These are phyloP conservation scores for Rhodamnia rubescens DNA, from an alignment of 345 rosid species.

Conservation along the genomic window DNA sequence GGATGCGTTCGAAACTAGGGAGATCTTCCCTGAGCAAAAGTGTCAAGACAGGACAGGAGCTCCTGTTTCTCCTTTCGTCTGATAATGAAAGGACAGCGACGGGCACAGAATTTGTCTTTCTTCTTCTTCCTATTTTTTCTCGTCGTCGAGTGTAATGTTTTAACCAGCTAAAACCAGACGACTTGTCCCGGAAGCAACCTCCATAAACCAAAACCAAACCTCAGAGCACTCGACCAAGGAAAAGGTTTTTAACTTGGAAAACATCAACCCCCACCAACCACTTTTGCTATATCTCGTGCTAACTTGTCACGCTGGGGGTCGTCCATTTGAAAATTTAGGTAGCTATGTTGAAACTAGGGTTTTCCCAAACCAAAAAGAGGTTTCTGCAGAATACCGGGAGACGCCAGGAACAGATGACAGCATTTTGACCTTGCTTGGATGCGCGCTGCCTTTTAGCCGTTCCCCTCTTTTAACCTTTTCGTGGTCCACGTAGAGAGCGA, in stretches of 20 bases:
- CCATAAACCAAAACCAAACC: not conserved
- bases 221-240: not conserved
- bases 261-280: not conserved
- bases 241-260: not conserved
- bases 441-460: not conserved
- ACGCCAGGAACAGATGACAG: not conserved
- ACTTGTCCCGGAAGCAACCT: not conserved
- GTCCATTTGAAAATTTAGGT: not conserved
- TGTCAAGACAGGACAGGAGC: not conserved
- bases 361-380: not conserved
- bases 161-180: not conserved
- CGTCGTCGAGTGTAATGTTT: not conserved
- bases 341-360: not conserved
- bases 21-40: not conserved
- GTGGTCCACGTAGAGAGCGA: not conserved
- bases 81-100: not conserved
- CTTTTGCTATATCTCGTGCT: not conserved
- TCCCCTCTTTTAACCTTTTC: not conserved
- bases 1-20: not conserved
- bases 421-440: not conserved
- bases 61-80: not conserved
- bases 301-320: not conserved
- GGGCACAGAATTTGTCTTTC: not conserved
- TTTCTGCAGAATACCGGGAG: not conserved
- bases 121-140: not conserved